Evolutionary conservation across 192 early-diverging fungal genomes (phyloP).

Genomic region (Linnemannia exigua): DNA sequence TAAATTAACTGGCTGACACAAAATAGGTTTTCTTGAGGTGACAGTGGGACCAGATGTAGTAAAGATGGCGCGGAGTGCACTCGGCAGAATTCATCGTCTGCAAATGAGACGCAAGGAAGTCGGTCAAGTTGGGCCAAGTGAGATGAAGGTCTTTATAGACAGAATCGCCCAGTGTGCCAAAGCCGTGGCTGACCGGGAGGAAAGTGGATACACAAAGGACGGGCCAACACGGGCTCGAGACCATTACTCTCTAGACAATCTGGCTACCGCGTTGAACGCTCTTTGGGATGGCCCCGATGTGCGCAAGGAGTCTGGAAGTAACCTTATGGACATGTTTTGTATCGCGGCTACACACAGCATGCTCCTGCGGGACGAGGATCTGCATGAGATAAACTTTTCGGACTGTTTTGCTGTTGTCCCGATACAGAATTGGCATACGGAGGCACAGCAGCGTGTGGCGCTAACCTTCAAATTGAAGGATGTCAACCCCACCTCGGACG

Average conservation of each 20-base stretch:
- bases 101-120: background rate
- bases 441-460: background rate
- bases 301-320: background rate
- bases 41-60: background rate
- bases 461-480: background rate
- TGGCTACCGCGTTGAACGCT: background rate
- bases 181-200: background rate
- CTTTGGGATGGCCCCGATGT: background rate
- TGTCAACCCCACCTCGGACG: background rate
- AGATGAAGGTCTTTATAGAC: background rate
- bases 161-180: background rate
- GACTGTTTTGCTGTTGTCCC: conserved; percentile 1
- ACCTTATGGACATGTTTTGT: background rate
- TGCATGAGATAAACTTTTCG: background rate
- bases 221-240: too few species aligned
- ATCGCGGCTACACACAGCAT: background rate
- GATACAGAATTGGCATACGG: background rate
- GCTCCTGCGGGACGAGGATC: background rate
- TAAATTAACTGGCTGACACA: background rate
- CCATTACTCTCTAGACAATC: background rate
- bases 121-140: background rate
- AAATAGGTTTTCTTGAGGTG: background rate
- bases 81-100: background rate
- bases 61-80: background rate
- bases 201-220: background rate